These are phyloP conservation scores for Scytalidium lignicola DNA, from an alignment of 2,329 filamentous ascomycete genomes.

Conservation along the genomic window DNA sequence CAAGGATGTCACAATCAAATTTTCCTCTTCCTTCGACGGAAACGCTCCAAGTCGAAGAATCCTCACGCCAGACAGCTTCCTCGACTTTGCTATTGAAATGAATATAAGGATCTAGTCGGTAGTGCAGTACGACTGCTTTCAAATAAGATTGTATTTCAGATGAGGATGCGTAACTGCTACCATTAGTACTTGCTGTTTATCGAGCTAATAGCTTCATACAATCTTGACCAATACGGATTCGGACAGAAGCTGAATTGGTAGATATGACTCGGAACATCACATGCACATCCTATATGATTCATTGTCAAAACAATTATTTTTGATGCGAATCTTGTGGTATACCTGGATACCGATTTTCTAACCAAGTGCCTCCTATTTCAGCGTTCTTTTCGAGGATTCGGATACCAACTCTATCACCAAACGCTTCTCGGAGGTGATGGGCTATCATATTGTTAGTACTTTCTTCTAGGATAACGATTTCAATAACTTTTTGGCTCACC, in stretches of 20 bases:
- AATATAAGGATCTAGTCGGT: constrained; percentile 47
- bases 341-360: constrained; percentile 34
- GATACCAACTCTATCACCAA: background rate
- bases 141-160: constrained; percentile 46
- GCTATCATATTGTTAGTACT: background rate
- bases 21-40: constrained; percentile 31
- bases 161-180: constrained; percentile 58
- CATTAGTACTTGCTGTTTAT: constrained; percentile 49
- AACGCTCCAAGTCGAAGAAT: constrained; percentile 41
- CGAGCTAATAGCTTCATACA: background rate
- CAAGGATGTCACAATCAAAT: constrained; percentile 1
- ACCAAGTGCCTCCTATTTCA: constrained; percentile 46
- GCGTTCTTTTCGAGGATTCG: constrained; percentile 46
- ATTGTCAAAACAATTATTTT: background rate
- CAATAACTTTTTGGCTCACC: background rate
- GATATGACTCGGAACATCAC: constrained; percentile 43
- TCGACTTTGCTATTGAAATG: constrained; percentile 49
- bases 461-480: background rate
- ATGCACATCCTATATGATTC: constrained; percentile 43
- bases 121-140: constrained; percentile 52
- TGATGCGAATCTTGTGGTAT: constrained; percentile 27
- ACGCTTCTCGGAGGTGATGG: background rate
- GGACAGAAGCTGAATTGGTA: constrained; percentile 55
- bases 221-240: constrained; percentile 46
- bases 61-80: constrained; percentile 47